Conservation (phyloP, 1,139 yeast species). For the Yamadazyma songkhlaensis region DNA sequence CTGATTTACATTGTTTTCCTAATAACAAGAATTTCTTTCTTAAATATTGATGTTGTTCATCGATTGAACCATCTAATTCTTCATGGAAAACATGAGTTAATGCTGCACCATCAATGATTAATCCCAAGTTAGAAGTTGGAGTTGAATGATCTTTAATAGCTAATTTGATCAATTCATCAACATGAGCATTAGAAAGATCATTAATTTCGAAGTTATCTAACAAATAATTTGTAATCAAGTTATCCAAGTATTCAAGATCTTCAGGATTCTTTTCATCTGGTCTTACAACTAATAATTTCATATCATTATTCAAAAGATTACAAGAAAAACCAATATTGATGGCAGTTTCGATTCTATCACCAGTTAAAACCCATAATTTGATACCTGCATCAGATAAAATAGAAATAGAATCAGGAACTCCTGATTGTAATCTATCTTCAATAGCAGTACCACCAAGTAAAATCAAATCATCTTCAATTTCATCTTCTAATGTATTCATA, state of each 20-base stretch:
- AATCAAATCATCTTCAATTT: conserved; percentile 68
- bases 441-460: conserved; percentile 96
- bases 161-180: conserved; percentile 32
- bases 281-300: conserved; percentile 77
- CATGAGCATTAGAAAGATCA: conserved; percentile 21
- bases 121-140: conserved; percentile 46
- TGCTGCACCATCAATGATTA: conserved; percentile 58
- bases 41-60: conserved; percentile 18
- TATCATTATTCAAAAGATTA: conserved; percentile 78
- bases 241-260: conserved; percentile 27
- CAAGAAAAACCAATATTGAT: conserved; percentile 97
- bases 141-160: conserved; percentile 51
- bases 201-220: conserved; percentile 36
- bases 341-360: conserved; percentile 97
- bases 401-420: conserved; percentile 93
- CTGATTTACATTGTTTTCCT: conserved; percentile 60
- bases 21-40: conserved; percentile 47
- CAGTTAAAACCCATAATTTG: conserved; percentile 95
- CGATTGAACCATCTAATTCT: conserved; percentile 14
- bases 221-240: conserved; percentile 37
- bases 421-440: conserved; percentile 92
- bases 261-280: conserved; percentile 31
- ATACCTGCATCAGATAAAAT: conserved; percentile 86
- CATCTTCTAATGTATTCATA: conserved; percentile 76
- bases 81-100: conserved; percentile 39